phyloP scores from a whole-genome alignment of 441 rosid species.

The Gossypium davidsonii region DNA sequence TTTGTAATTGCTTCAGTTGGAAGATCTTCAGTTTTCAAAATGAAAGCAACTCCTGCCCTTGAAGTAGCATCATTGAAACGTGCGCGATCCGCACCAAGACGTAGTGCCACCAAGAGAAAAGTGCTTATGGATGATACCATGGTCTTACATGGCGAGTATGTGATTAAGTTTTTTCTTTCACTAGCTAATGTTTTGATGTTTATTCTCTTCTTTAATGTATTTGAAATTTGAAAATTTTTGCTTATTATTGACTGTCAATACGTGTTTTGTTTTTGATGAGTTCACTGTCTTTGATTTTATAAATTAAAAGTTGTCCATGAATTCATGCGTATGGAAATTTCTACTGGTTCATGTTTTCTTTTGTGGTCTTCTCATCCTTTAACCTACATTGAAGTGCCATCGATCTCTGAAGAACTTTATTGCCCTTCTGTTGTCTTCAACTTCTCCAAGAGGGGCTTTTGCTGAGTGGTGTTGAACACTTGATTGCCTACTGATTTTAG shows the following conservation, averaged over 20 bases:
- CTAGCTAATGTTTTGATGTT: neutral
- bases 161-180: slow-evolving; percentile 14
- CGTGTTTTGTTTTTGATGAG: neutral
- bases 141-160: slow-evolving; percentile 99
- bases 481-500: neutral
- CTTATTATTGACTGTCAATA: neutral
- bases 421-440: neutral
- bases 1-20: slow-evolving; percentile 53
- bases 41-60: slow-evolving; percentile 70
- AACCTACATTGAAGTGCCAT: neutral
- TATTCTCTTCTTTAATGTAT: neutral
- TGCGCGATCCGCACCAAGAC: slow-evolving; percentile 43
- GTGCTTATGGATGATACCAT: slow-evolving; percentile 85
- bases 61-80: slow-evolving; percentile 66
- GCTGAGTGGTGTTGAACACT: neutral
- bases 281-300: neutral
- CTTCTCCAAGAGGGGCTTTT: neutral
- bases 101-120: slow-evolving; percentile 77
- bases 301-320: neutral
- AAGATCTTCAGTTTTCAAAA: slow-evolving; percentile 69
- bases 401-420: neutral
- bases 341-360: neutral
- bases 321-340: neutral
- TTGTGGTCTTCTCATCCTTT: neutral
- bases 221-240: neutral